Evolutionary conservation across 306 rosid genomes (phyloP).

Genomic region (Quercus gilva): DNA sequence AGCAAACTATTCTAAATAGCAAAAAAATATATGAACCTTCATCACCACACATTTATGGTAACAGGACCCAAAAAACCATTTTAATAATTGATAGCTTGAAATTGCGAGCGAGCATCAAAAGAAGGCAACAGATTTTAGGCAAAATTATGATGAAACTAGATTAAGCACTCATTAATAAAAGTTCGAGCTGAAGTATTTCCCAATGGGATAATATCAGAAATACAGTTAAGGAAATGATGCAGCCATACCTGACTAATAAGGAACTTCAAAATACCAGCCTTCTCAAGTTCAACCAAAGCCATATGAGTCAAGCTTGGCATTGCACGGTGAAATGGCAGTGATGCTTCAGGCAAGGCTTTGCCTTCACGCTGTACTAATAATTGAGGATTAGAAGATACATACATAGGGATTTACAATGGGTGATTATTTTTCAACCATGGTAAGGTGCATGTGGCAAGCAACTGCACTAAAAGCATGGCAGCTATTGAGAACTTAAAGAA

Average conservation of each 20-base stretch:
- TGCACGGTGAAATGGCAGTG: constrained; percentile 97
- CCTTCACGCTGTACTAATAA: constrained; percentile 81
- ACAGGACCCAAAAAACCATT: neutral
- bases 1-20: neutral
- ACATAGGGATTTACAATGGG: constrained; percentile 9
- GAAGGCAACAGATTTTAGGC: neutral
- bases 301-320: constrained; percentile 90
- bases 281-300: constrained; percentile 86
- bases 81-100: neutral
- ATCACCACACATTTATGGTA: neutral
- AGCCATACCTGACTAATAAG: constrained; percentile 85
- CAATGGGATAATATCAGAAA: neutral
- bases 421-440: neutral
- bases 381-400: constrained; percentile 21
- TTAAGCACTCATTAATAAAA: neutral
- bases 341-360: constrained; percentile 94
- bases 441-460: neutral
- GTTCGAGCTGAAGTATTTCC: neutral
- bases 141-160: neutral
- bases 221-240: neutral
- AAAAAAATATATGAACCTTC: neutral
- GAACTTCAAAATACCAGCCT: constrained; percentile 79
- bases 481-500: neutral
- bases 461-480: neutral
- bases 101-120: neutral